These are phyloP conservation scores for Neohortaea acidophila DNA, from an alignment of 495 filamentous ascomycete genomes.

Conservation along the genomic window DNA sequence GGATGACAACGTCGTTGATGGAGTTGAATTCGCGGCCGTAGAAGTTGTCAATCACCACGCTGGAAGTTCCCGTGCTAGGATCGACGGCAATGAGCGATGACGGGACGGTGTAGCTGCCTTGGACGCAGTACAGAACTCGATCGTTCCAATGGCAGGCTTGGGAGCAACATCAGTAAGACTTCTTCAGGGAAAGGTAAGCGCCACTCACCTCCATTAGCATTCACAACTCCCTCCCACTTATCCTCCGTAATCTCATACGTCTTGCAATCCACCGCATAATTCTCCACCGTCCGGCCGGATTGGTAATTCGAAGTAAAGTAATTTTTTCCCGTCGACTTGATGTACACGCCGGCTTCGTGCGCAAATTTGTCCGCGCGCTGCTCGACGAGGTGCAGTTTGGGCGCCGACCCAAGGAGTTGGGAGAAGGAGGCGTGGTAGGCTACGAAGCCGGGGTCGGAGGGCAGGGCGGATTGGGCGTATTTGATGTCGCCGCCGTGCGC, in stretches of 20 bases:
- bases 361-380: constrained; percentile 6
- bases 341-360: constrained; percentile 46
- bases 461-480: no score
- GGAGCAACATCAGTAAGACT: no score
- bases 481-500: no score
- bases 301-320: constrained; percentile 40
- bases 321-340: constrained; percentile 43
- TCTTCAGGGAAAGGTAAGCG: no score
- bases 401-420: no score
- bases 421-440: no score
- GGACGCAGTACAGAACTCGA: constrained; percentile 22
- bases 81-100: constrained; percentile 12
- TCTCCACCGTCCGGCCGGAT: constrained; percentile 22
- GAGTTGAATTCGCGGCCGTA: constrained; percentile 35
- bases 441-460: no score
- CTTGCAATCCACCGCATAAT: constrained; percentile 21
- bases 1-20: constrained; percentile 32
- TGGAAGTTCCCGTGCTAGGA: constrained; percentile 5
- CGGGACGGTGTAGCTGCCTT: constrained; percentile 20
- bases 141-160: constrained; percentile 20
- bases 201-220: constrained; percentile 24
- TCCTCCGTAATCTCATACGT: constrained; percentile 23
- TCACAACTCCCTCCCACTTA: constrained; percentile 20
- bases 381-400: no score
- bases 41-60: constrained; percentile 30